Evolutionary conservation across 441 rosid genomes (phyloP), one percentile per base, ranked within the genome.

Genomic region (Adansonia grandidieri): DNA sequence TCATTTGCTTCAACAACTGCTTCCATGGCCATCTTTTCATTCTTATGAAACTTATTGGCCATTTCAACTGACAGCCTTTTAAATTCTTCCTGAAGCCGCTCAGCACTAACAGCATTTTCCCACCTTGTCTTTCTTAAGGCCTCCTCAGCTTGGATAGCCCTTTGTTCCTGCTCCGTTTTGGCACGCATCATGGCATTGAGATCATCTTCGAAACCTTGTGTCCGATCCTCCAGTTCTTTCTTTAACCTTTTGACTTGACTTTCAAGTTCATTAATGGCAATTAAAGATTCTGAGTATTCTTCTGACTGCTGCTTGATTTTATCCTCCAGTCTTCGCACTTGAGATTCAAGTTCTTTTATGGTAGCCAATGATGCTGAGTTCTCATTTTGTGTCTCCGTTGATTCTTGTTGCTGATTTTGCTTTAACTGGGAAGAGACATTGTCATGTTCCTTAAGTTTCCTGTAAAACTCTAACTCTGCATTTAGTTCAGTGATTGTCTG

Each of bases 401-500:
- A 22, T 72, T 82, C 83, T 80, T 81, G 82, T 37, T 4, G 82
- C 80, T 64, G 80, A 50, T 19, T 68, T 77, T 80, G 77, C 82
- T 87, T 86, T 77, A 85, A 71, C 77, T 80, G 80, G 32, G 32
- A 28, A 28, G 32, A 28, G 32, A 28, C 32, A 28, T 28, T 28
- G 24, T 85, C 88, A 13, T 81, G 73, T 74, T 88, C 91, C 42
- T 85, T 82, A 80, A 84, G 83, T 83, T 81, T 87, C 83, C 47
- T 84, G 85, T 79, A 81, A 56, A 85, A 84, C 3, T 84, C 86
- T 28, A 86, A 74, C 79, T 88, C 93, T 63, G 82, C 83, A 22
- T 78, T 67, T 54, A 85, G 87, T 62, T 86, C 87, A 71, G 80
- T 74, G 6, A 85, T 81, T 32, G 82, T 82, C 86, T 74, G 88